Conservation (phyloP, 2,329 filamentous ascomycete genomes). For the Hymenoscyphus occultus region DNA sequence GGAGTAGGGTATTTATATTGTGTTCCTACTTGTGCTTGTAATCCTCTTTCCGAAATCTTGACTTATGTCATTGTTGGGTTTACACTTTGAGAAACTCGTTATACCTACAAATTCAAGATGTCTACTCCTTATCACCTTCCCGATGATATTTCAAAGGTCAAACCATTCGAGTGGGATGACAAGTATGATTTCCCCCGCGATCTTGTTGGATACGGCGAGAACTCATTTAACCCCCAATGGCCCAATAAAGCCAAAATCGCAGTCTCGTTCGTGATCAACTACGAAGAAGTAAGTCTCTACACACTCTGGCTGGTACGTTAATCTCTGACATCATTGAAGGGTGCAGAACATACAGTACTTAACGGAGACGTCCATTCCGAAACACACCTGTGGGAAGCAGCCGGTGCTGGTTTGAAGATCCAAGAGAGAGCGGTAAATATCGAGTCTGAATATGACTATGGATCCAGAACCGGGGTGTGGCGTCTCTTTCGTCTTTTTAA, state of each 20-base stretch:
- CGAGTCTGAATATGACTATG: slow-evolving; percentile 39
- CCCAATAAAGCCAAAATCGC: slow-evolving; percentile 36
- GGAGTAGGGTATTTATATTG: slow-evolving; percentile 13
- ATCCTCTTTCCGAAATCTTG: not conserved
- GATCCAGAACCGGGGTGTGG: slow-evolving; percentile 39
- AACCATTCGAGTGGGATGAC: slow-evolving; percentile 31
- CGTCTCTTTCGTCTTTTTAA: slow-evolving; percentile 42
- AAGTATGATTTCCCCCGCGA: slow-evolving; percentile 32
- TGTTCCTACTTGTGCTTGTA: not conserved
- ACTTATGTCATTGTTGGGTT: not conserved
- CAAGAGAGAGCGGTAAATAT: slow-evolving; percentile 33
- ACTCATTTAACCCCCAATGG: slow-evolving; percentile 36
- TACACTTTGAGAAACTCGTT: not conserved
- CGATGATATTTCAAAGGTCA: slow-evolving; percentile 23
- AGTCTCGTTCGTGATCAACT: slow-evolving; percentile 35
- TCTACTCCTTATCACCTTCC: slow-evolving; percentile 27
- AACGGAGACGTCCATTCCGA: slow-evolving; percentile 29
- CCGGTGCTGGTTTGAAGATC: slow-evolving; percentile 23
- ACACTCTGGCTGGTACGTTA: not conserved
- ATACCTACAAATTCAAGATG: slow-evolving; percentile 20
- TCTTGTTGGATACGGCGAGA: slow-evolving; percentile 30
- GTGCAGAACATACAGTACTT: slow-evolving; percentile 27
- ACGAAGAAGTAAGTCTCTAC: slow-evolving; percentile 26
- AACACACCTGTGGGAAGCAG: slow-evolving; percentile 28
- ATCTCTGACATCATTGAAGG: slow-evolving; percentile 16